Evolutionary conservation across 2,329 filamentous ascomycete genomes (phyloP), one percentile per base, ranked within the genome.

Genomic region (Trichoderma semiorbis): DNA sequence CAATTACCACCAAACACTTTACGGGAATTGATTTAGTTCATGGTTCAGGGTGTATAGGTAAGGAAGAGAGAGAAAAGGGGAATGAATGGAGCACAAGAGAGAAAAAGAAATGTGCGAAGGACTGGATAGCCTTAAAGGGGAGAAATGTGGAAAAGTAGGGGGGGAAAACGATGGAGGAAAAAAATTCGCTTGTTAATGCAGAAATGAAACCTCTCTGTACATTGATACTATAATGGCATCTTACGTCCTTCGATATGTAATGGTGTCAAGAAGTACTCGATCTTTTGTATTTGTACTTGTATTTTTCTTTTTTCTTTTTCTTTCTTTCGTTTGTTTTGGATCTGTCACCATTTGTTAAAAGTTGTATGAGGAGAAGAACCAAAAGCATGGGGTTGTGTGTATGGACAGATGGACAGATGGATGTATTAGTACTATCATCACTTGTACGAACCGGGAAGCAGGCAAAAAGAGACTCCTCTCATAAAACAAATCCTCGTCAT

Each of bases 171-270:
- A 21, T n/a, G 12, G 47, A 30, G 43, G 30, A 16, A 57, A 43
- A 63, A 28, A 55, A 63, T 57, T 30, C n/a, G 30, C 24, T 53
- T 72, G 64, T 28, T 53, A 63, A 63, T 47, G 53, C 61, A 70
- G 70, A 60, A 70, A 70, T 70, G 71, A 70, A 72, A 62, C 47
- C 60, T 58, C 30, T 72, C 60, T 72, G 71, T 72, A 72, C 39
- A 70, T 70, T 69, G 70, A 50, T 60, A 72, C 58, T 60, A 47
- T 70, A 72, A 72, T 72, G 71, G 53, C 71, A 70, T 70, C 55
- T 70, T 70, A 53, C 36, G 50, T 53, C 39, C 36, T 50, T 32
- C 61, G 58, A 67, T 63, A 43, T 72, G 55, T 63, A 58, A 65
- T n/a, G 63, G 43, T 72, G 70, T 68, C 64, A 63, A n/a, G 14